Base-by-base conservation (phyloP, 805 yeast genomes). In the Candida corydali region DNA sequence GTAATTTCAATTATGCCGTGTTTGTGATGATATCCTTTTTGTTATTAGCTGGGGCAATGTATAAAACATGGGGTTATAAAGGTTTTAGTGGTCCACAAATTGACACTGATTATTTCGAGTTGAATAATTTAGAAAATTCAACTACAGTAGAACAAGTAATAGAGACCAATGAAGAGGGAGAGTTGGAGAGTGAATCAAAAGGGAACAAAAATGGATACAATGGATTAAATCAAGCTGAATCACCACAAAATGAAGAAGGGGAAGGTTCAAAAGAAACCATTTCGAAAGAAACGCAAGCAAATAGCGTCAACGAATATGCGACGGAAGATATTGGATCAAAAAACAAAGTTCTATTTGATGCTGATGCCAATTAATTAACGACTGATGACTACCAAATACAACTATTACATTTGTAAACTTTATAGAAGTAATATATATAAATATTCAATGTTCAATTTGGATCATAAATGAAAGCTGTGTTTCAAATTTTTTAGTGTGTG, bases 31-130 rank as follows among this genome's bases (percentile, higher is more conserved):
- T 66, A 0, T 44, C 69, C 1, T 60, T 77, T n/a, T 45, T 75
- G 0, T 46, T 63, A 1, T 66, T 80, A 26, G 75, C 82, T 1
- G 42, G 70, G 0, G 41, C 75, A 4, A 68, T 71, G n/a, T 84
- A 76, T 58, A 61, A 63, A 34, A 49, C 61, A 8, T 84, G 86
- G 85, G 93, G 91, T 1, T 65, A 59, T 20, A 42, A 62, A 11
- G 69, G 73, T 39, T 83, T 84, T 59, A 75, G 71, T 25, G 84
- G 88, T 0, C 93, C 93, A 0, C 57, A 65, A 17, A 57, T 76
- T 7, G 78, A 75, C 40, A 56, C 59, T 1, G 72, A 67, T 16
- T 65, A 65, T 42, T 55, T 67, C 36, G 70, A 64, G 43, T 51
- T 66, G 23, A 56, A 61, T 35, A 56, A 54, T 36, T 37, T 57